Evolutionary conservation across 1,139 yeast species (phyloP), one percentile per base, ranked within the genome.

Genomic region (Protomyces pachydermus): DNA sequence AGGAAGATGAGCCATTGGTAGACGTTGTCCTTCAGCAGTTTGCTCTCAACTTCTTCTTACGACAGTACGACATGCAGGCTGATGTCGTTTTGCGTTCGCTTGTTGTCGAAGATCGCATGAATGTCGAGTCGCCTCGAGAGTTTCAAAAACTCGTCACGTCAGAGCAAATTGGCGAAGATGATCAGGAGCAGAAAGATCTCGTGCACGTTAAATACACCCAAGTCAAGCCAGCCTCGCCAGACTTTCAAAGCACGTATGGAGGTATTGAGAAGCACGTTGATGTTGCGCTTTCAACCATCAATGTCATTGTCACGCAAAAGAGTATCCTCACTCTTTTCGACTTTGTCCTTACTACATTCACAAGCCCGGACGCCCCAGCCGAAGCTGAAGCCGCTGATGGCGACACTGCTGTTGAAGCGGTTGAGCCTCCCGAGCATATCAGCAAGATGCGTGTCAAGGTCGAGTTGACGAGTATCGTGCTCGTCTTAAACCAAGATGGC

Each of bases 401-500:
- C 3, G 65, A 56, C 3, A 61, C 89, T 0, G 90, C 85, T 75
- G 84, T 79, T 39, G 82, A 80, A 10, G 78, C 80, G 16, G 57
- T 64, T 3, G 60, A 67, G 1, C 55, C 42, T 3, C 39, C 53
- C 6, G 64, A 66, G 6, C 67, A 63, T 45, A 48, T 34, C 25
- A 66, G 63, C 12, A 86, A 84, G 70, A 86, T 90, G 54, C 84
- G 85, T 65, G 86, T 91, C 51, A 80, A 81, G 53, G 80, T 93
- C 20, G 82, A 81, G 56, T 78, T 93, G 72, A 90, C 86, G 65
- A 86, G 96, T 71, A 83, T 93, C 16, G 84, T 86, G 28, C 73
- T 90, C 66, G 84, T 88, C 3, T 77, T 95, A 56, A 88, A 89
- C 72, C 98, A 93, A 71, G 96, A 90, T 68, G 87, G 93, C 2